phyloP scores from a whole-genome alignment of 371 early-diverging fungal species.

The Rhizopus delemar region DNA sequence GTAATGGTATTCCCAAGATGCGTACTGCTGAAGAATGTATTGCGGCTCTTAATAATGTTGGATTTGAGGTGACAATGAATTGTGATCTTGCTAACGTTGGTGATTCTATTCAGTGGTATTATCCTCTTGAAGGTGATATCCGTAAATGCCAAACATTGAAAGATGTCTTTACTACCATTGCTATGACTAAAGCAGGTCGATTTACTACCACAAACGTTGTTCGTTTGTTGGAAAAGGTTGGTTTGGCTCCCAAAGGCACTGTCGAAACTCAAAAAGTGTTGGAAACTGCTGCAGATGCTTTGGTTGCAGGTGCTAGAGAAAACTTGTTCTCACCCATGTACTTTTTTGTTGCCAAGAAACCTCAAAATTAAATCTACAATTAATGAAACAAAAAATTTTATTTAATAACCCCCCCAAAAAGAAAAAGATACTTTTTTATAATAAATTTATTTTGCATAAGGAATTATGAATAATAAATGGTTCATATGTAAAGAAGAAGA shows the following conservation, averaged over 20 bases:
- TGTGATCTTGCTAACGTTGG: constrained; percentile 70
- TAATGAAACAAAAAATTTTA: not conserved
- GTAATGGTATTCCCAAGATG: constrained; percentile 87
- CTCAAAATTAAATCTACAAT: constrained; percentile 28
- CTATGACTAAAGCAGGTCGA: constrained; percentile 58
- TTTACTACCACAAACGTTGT: constrained; percentile 67
- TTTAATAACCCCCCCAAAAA: no score
- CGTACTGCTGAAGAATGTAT: constrained; percentile 68
- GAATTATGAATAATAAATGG: not conserved
- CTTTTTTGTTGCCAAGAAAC: constrained; percentile 89
- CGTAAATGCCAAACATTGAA: constrained; percentile 60
- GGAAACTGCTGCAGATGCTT: constrained; percentile 76
- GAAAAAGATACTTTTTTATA: not conserved
- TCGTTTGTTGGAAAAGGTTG: constrained; percentile 73
- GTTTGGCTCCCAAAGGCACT: constrained; percentile 83
- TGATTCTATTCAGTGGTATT: constrained; percentile 79
- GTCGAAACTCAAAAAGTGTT: constrained; percentile 78
- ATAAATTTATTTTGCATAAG: constrained; percentile 2
- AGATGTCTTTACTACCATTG: constrained; percentile 58
- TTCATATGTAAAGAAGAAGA: not conserved
- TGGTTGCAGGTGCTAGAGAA: constrained; percentile 75
- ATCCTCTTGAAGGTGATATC: constrained; percentile 71
- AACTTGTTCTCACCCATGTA: constrained; percentile 93
- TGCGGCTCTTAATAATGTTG: constrained; percentile 77
- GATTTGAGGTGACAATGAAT: constrained; percentile 78